Base-by-base conservation (phyloP, 805 yeast genomes). In the Yamadazyma phyllophila region DNA sequence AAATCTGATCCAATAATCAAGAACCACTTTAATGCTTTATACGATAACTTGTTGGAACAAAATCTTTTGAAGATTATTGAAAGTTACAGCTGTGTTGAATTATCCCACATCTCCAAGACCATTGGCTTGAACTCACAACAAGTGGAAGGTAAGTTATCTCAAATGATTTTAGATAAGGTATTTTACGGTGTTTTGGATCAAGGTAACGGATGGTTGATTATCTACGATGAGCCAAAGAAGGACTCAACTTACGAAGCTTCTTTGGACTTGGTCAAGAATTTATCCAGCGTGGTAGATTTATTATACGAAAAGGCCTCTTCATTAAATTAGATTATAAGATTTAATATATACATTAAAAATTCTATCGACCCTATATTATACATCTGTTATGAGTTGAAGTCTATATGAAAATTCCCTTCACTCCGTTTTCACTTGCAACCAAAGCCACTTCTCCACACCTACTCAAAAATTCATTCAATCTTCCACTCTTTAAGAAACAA, bases 151-250 rank as follows among this genome's bases (percentile, higher is more conserved):
- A 94, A 94, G 65, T 76, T 94, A 52, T 83, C 95, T 40, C 97
- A 92, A 67, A 92, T 94, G 98, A 92, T 94, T 56, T 77, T 94
- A 57, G 99, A 94, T 67, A 85, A 88, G 59, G 87, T 90, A n/a
- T 89, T 94, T 57, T 86, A 83, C 61, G 99, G 99, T 39, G 98
- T 94, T 31, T 75, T 94, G 55, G 99, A 94, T 66, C 99, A 94
- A 72, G 98, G 98, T 39, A 91, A 91, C 63, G 99, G 99, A 7
- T 94, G 97, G 96, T 77, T 94, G 57, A 83, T 89, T 54, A 81
- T 94, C 47, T 94, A 88, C 60, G 96, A 89, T 48, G 87, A 90
- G 62, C 96, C 96, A 35, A 82, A 80, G 59, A 81, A 82, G 50
- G 98, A 94, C 65, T 87, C 87, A 33, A 83, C 95, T 41, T 94